Evolutionary conservation across 306 rosid genomes (phyloP), one percentile per base, ranked within the genome.

Genomic region (Cucumis cinereus): DNA sequence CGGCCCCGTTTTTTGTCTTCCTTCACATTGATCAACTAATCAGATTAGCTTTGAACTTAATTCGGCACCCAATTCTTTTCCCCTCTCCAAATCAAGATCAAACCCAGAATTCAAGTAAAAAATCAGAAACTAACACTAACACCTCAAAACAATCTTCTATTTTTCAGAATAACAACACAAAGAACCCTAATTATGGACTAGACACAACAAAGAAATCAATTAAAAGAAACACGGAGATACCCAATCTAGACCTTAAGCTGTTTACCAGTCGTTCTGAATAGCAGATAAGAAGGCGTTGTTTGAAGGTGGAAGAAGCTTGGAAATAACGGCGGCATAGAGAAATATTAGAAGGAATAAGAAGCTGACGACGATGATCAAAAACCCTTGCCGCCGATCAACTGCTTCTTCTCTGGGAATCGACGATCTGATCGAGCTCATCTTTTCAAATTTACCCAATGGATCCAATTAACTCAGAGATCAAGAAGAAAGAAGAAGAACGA

Each of bases 261-360:
- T 38, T 78, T 81, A 91, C 97, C 98, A 87, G 85, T 93, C 97
- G 24, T 88, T 87, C 83, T 93, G 97, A 45, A 93, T 36, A 66
- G 90, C 81, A 55, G 90, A 86, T 53, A 89, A 74, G 57, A 91
- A 38, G 26, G 88, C 43, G 50, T 84, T 63, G 24, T 79, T 58
- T 1, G 90, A 91, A 7, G 90, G 90, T 8, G 92, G 89, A 47
- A 87, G 88, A 75, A 91, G 82, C 87, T 93, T 91, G 84, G 91
- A 87, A 40, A 91, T 9, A 24, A 87, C 63, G 36, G 94, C 84
- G 4, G 88, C 84, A 53, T 82, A 87, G 75, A 91, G 77, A 78
- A 85, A 93, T 9, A 83, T 86, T 41, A 79, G 40, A 69, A 89
- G 87, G 80, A 77, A 90, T 28, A 89, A 36, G 24, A 86, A 86